Evolutionary conservation across 257 asterid genomes (phyloP), one percentile per base, ranked within the genome.

Genomic region (Pogostemon cablin): DNA sequence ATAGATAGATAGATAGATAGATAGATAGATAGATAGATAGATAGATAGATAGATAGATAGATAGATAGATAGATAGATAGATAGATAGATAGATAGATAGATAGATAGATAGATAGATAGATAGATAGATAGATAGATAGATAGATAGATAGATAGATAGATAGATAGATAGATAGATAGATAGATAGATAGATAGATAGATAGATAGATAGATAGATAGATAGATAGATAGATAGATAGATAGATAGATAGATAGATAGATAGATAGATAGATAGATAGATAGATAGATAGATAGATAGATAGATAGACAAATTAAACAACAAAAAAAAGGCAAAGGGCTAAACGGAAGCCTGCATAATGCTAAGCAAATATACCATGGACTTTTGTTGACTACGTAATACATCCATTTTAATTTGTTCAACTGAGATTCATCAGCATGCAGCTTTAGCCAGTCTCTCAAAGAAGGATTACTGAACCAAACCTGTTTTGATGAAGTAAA

Each of bases 401-500:
- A 93, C 82, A 79, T 81, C 97, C 93, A 88, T 79, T 91, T 93
- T 77, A 76, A 68, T 77, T 89, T 86, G 85, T 85, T 83, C 83
- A 91, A 75, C 68, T 79, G 85, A 69, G 96, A 86, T 49, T 81
- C 79, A 53, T 84, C 85, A 63, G 93, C 96, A 34, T 81, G 87
- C 81, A 75, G 82, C 86, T 83, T 80, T 48, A 93, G 81, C 99
- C 99, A 93, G 79, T 87, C 89, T 81, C 90, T 84, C 78, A 93
- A 86, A 70, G 96, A 82, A 49, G 93, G 93, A 79, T 93, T 91
- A 83, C 90, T 85, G 84, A 48, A 72, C 99, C 99, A 93, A 63
- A 89, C 96, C 99, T 93, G 82, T 70, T 77, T 49, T 37, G 12
- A 69, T 47, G 67, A 68, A 81, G 49, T 48, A 10, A 50, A 57